Evolutionary conservation across 2,329 filamentous ascomycete species (phyloP).

Genomic region (Ophiostoma tasmaniense): DNA sequence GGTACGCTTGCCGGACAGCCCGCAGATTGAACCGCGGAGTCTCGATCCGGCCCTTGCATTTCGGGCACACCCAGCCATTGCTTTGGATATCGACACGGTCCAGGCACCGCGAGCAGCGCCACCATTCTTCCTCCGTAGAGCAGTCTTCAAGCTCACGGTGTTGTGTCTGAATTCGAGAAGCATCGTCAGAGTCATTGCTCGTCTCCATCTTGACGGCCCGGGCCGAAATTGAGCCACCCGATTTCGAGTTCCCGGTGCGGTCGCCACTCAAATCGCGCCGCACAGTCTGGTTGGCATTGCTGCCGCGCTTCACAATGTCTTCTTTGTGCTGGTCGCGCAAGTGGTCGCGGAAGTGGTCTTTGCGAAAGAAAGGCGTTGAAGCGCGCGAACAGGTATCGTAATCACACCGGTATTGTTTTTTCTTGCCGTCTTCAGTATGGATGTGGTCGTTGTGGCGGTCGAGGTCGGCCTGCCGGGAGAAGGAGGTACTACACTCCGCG

Average conservation of each 20-base stretch:
- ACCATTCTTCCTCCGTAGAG: conserved; percentile 37
- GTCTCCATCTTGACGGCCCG: not conserved
- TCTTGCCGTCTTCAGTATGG: conserved; percentile 36
- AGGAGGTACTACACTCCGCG: conserved; percentile 37
- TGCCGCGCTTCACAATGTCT: conserved; percentile 42
- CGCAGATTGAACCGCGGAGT: not conserved
- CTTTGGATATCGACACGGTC: conserved; percentile 34
- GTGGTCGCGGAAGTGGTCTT: conserved; percentile 51
- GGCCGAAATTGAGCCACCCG: conserved; percentile 20
- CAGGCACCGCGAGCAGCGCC: conserved; percentile 48
- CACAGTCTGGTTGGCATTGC: conserved; percentile 14
- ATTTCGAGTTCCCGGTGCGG: conserved; percentile 23
- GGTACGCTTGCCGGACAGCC: not conserved
- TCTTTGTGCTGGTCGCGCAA: conserved; percentile 48
- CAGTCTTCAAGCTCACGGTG: conserved; percentile 32
- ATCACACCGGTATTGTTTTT: conserved; percentile 42
- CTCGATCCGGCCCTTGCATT: not conserved
- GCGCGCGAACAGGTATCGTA: conserved; percentile 41
- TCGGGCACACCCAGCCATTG: conserved; percentile 36
- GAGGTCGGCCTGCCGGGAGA: conserved; percentile 47
- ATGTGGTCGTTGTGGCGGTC: conserved; percentile 44
- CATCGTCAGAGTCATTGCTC: not conserved
- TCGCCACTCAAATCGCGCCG: not conserved
- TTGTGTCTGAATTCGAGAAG: not conserved
- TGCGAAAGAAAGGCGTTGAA: conserved; percentile 41